Base-by-base conservation (phyloP, 164 flowering plant species). In the Brasenia schreberi region DNA sequence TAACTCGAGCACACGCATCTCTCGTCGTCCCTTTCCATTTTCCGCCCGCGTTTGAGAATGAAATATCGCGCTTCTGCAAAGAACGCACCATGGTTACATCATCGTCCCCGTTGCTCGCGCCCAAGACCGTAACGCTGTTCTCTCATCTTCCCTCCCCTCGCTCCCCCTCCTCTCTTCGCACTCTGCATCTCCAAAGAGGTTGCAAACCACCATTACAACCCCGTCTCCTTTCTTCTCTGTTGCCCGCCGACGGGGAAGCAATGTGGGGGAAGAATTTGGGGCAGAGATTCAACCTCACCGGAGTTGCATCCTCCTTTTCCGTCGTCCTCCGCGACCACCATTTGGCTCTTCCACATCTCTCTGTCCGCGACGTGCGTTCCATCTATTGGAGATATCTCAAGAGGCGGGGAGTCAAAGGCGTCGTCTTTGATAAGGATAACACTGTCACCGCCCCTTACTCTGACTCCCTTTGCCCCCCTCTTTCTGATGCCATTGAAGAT, bases 371-470 rank as follows among this genome's bases (percentile, higher is more conserved):
- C 74, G 76, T 89, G 5, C 69, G 96, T 70, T 79, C 75, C 71
- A 75, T 90, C 69, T 89, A 93, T 78, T 93, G 98, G 98, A 77
- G 27, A 19, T 86, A 85, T 77, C 71, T 92, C 63, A 71, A 67
- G 18, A 70, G 74, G 17, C 83, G 77, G 67, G 96, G 94, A 1
- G 86, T 89, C 72, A 68, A 66, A 62, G 97, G 97, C 3, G 96
- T 90, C 53, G 88, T 93, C 11, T 93, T 93, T 73, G 98, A 89
- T 68, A 89, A 89, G 67, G 96, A 89, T 74, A 90, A 90, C 56
- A 93, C 98, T 0, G 68, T 93, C 19, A 90, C 98, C 18, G 79
- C 78, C 7, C 97, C 98, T 77, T 93, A 90, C 66, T 77, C 85
- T 66, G 72, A 85, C 67, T 61, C 80, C 5, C 52, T 85, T 3